Evolutionary conservation across 1,284 basidiomycete species (phyloP).

Genomic region (Macrocystidia cucumis): DNA sequence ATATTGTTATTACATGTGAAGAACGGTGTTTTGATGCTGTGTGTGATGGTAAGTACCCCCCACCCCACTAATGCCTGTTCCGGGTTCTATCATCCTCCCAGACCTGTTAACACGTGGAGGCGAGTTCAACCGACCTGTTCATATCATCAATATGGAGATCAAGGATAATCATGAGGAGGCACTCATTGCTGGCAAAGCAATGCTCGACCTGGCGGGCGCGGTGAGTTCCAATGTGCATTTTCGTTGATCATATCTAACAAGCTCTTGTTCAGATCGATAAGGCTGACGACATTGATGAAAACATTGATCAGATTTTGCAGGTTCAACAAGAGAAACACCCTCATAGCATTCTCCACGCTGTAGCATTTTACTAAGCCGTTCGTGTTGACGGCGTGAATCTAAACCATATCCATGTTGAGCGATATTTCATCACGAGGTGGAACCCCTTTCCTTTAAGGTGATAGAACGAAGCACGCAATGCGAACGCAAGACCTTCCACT

Average conservation of each 20-base stretch:
- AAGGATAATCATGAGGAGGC: constrained; percentile 99
- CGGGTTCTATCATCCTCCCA: constrained; percentile 22
- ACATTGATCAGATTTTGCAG: constrained; percentile 83
- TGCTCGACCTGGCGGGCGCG: constrained; percentile 86
- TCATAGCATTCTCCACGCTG: constrained; percentile 87
- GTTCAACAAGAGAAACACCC: constrained; percentile 85
- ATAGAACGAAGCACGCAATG: constrained; percentile 28
- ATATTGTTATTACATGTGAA: constrained; percentile 98
- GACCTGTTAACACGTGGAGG: constrained; percentile 87
- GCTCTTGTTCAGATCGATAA: constrained; percentile 66
- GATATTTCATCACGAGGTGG: not conserved
- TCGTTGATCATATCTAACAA: constrained; percentile 8
- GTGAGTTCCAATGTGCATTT: constrained; percentile 39
- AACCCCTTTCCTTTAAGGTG: not conserved
- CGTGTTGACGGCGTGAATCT: not conserved
- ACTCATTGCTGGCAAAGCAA: constrained; percentile 89
- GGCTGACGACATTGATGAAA: constrained; percentile 82
- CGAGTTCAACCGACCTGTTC: constrained; percentile 90
- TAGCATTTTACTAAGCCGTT: constrained; percentile 68
- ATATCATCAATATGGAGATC: constrained; percentile 98
- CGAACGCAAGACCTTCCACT: constrained; percentile 21
- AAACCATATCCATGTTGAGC: constrained; percentile 1
- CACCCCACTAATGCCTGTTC: not conserved
- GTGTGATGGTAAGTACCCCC: constrained; percentile 74
- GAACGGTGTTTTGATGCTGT: constrained; percentile 98